phyloP scores from a whole-genome alignment of 2,329 filamentous ascomycete genomes.

The Pseudogymnoascus sp. region DNA sequence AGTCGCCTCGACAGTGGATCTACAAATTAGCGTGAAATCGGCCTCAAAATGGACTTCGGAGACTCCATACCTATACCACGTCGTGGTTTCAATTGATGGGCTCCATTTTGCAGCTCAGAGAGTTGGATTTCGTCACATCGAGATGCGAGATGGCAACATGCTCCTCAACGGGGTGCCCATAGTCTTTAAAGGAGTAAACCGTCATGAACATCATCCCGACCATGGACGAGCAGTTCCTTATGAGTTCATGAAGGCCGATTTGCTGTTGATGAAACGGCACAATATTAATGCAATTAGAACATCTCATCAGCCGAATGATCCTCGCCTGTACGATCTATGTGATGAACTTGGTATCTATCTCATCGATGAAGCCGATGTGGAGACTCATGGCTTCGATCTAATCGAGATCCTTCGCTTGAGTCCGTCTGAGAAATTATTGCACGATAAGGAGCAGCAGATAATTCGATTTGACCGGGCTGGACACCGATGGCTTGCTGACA shows the following conservation, averaged over 20 bases:
- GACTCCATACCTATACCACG: slow-evolving; percentile 52
- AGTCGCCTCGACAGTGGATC: no score
- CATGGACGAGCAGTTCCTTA: slow-evolving; percentile 45
- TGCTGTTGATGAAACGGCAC: slow-evolving; percentile 61
- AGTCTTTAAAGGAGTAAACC: slow-evolving; percentile 58
- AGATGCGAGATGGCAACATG: slow-evolving; percentile 53
- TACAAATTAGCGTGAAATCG: slow-evolving; percentile 32
- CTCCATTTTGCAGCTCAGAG: slow-evolving; percentile 35
- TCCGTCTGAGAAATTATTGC: slow-evolving; percentile 50
- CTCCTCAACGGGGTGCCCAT: slow-evolving; percentile 56
- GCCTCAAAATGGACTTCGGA: slow-evolving; percentile 65
- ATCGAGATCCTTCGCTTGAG: slow-evolving; percentile 41
- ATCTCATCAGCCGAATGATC: slow-evolving; percentile 61
- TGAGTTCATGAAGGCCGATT: slow-evolving; percentile 51
- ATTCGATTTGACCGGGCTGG: slow-evolving; percentile 38
- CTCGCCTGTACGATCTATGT: slow-evolving; percentile 49
- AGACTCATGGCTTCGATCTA: slow-evolving; percentile 42
- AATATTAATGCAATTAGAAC: slow-evolving; percentile 66
- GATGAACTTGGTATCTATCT: slow-evolving; percentile 62
- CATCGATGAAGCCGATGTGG: slow-evolving; percentile 44
- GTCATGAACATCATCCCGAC: slow-evolving; percentile 62
- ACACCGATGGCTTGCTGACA: slow-evolving; percentile 52
- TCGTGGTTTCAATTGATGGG: slow-evolving; percentile 38
- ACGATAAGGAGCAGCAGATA: slow-evolving; percentile 46
- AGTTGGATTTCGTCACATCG: slow-evolving; percentile 57